Base-by-base conservation (phyloP, 345 rosid genomes). In the Lenwebbia sp. region DNA sequence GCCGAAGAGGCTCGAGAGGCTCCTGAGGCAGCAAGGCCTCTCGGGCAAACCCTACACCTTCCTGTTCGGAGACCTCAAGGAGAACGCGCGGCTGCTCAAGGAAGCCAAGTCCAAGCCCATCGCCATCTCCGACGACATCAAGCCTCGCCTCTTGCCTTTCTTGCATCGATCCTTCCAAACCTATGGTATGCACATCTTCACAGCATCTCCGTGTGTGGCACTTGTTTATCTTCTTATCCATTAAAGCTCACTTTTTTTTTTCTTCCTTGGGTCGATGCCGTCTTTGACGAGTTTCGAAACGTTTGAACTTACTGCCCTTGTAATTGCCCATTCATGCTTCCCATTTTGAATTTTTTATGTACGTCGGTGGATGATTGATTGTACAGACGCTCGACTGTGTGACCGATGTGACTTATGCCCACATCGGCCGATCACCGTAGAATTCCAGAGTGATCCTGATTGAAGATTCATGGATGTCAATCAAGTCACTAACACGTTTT, bases 1-100 rank as follows among this genome's bases (percentile, higher is more conserved):
- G 44, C 88, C 88, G 15, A 86, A 86, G 88, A 70, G 83, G 54
- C 88, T 83, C 28, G 82, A 86, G 62, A 19, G 87, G 56, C 5
- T 58, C 82, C 85, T 86, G 44, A 54, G 84, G 19, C 85, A 47
- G 58, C 87, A 86, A 83, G 87, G 85, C 47, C 87, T 86, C 49
- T 56, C 82, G 2, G 85, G 87, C 22, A 83, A 52, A 76, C 54
- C 85, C n/a, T 86, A 82, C 82, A 23, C 55, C 58, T 86, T 62
- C 15, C 83, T 86, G 14, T 70, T 53, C 44, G 88, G 85, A 25
- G 88, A 86, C 88, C 52, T 83, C 19, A 53, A 83, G 30, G 88
- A 86, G 88, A 37, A 19, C n/a, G 7, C 19, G 23, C 8, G 44
- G 33, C 12, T 86, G 65, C 41, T 82, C 37, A 74, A 44, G 57